Base-by-base conservation (phyloP, 2,329 filamentous ascomycete genomes). In the Helotiales sp. region DNA sequence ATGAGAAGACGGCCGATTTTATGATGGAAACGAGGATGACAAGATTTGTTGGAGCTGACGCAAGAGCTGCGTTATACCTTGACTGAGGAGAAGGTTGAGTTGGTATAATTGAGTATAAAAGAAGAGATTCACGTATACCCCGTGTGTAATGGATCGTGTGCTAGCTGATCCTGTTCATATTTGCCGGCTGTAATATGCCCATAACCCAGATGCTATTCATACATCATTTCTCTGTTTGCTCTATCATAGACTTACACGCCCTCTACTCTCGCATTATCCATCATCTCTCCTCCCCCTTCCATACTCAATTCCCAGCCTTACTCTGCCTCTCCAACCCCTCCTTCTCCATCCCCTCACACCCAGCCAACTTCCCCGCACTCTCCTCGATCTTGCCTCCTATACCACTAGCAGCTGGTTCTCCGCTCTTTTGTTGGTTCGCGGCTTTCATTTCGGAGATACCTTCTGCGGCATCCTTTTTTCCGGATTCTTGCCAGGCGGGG, bases 331-430 rank as follows among this genome's bases (percentile, higher is more conserved):
- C 78, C 13, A 74, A 76, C 0, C 85, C 86, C 71, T 88, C 85
- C 54, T 79, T 78, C 71, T 82, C 75, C 87, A 90, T 90, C 0
- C 87, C 87, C 71, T 87, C 83, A 63, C 87, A 90, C 0, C 87
- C 87, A 0, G 83, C 80, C 0, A 81, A 72, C 67, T 81, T 83
- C 5, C 87, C 87, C 0, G 84, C 82, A 48, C 85, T 68, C 75
- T 89, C 82, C 70, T 91, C 87, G 2, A 78, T 77, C 66, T 81
- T 83, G 33, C 87, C 87, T 22, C 61, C 65, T 12, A 67, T 57
- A 5, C 61, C 57, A 49, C 57, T 63, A 3, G 61, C 57, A 13
- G 52, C 57, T 34, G 63, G 66, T 30, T 66, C 60, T 3, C 29
- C 31, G 9, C 30, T 55, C 15, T 36, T 33, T 15, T 52, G 24